Conservation (phyloP, 257 asterid species). For the Cynanchum wilfordii region DNA sequence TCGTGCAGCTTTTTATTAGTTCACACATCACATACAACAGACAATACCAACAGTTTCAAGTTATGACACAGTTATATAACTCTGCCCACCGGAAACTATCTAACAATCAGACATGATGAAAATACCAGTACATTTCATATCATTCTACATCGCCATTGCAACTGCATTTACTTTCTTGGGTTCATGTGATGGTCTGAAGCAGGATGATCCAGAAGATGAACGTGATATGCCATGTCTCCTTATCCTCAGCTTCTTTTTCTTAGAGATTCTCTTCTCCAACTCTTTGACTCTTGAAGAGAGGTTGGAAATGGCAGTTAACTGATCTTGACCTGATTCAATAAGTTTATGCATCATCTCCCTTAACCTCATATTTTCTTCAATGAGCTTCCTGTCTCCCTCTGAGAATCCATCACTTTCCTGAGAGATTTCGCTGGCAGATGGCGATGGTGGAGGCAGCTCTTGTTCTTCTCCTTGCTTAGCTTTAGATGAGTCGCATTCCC, state of each 20-base stretch:
- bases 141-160: conserved; percentile 20
- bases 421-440: conserved; percentile 14
- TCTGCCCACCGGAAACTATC: background rate
- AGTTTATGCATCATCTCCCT: conserved; percentile 57
- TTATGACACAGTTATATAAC: background rate
- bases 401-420: conserved; percentile 8
- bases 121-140: background rate
- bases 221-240: conserved; percentile 12
- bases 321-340: conserved; percentile 51
- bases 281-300: conserved; percentile 57
- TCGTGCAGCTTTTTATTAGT: background rate
- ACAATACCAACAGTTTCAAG: background rate
- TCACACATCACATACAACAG: background rate
- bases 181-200: conserved; percentile 12
- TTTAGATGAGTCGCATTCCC: background rate
- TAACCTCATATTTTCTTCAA: conserved; percentile 57
- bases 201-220: conserved; percentile 12
- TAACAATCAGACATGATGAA: background rate
- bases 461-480: conserved; percentile 6
- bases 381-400: conserved; percentile 32
- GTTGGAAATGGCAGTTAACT: conserved; percentile 40
- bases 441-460: conserved; percentile 11
- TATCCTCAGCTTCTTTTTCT: conserved; percentile 49
- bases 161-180: conserved; percentile 5
- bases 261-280: conserved; percentile 50